A percentile compares a stretch with the other conserved stretches of the same genome.
Conservation (phyloP, 2,329 filamentous ascomycete species). For the Xylariomycetidae sp. region DNA sequence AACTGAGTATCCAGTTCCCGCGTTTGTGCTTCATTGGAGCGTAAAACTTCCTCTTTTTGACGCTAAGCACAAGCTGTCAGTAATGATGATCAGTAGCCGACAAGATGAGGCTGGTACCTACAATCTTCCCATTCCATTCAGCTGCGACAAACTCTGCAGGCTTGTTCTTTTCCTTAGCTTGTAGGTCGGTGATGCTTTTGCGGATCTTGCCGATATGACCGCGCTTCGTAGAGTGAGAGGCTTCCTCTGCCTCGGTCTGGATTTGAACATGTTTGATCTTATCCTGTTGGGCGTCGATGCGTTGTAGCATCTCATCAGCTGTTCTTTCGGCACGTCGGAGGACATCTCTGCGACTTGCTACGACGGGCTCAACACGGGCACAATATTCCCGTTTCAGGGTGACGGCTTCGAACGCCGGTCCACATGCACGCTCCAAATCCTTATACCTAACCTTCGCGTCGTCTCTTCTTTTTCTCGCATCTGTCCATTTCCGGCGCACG, state of each 20-base stretch:
- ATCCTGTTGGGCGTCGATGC: slow-evolving; percentile 33
- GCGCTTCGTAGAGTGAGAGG: slow-evolving; percentile 44
- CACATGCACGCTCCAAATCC: slow-evolving; percentile 52
- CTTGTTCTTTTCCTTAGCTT: slow-evolving; percentile 56
- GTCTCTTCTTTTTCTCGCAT: slow-evolving; percentile 52
- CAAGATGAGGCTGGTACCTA: slow-evolving; percentile 43
- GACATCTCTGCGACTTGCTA: slow-evolving; percentile 48
- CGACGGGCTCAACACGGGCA: slow-evolving; percentile 48
- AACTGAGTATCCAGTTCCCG: slow-evolving; percentile 30
- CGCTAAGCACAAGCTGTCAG: slow-evolving; percentile 48
- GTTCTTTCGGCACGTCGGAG: slow-evolving; percentile 50
- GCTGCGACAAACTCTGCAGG: slow-evolving; percentile 64
- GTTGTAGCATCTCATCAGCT: slow-evolving; percentile 37
- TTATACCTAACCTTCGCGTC: slow-evolving; percentile 52
- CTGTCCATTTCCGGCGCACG: slow-evolving; percentile 40
- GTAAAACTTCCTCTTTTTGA: slow-evolving; percentile 52
- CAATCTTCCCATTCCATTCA: slow-evolving; percentile 69
- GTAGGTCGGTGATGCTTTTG: slow-evolving; percentile 56
- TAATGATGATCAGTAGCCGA: no score
- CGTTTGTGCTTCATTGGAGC: slow-evolving; percentile 44
- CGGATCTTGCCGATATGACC: slow-evolving; percentile 33
- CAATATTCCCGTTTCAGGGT: slow-evolving; percentile 67
- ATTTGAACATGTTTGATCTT: slow-evolving; percentile 39
- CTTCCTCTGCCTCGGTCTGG: slow-evolving; percentile 47
- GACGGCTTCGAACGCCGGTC: slow-evolving; percentile 66